A percentile compares a stretch with the other conserved stretches of the same genome.
These are phyloP conservation scores for Camellia oleifera DNA, from an alignment of 179 eudicot species.

Conservation along the genomic window DNA sequence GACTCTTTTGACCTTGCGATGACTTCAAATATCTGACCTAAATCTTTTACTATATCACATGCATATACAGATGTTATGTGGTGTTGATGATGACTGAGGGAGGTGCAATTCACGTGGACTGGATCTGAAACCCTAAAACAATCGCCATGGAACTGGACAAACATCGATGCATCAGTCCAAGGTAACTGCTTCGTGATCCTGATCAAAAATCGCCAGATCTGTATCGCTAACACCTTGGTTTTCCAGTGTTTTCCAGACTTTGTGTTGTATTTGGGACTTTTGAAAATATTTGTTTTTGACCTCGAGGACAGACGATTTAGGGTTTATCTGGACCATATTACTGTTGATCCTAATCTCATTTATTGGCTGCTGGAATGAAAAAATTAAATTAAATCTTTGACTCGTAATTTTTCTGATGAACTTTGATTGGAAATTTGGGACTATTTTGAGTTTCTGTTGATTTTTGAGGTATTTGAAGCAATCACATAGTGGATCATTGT, in stretches of 20 bases:
- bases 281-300: conserved; percentile 7
- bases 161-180: conserved; percentile 17
- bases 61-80: not conserved
- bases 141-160: conserved; percentile 19
- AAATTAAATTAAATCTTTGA: not conserved
- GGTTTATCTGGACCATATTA: conserved; percentile 8
- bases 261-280: conserved; percentile 12
- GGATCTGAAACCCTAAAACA: conserved; percentile 35
- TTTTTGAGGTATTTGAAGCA: not conserved
- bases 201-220: conserved; percentile 17
- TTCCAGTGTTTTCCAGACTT: not conserved
- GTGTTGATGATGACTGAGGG: conserved; percentile 14
- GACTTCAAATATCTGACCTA: not conserved
- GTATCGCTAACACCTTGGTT: conserved; percentile 4
- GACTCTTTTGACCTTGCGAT: not conserved
- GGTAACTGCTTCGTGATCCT: conserved; percentile 27
- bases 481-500: not conserved
- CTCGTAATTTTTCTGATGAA: not conserved
- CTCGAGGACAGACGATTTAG: conserved; percentile 7
- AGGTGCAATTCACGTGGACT: conserved; percentile 20
- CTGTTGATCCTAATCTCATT: not conserved
- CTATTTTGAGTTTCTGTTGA: not conserved
- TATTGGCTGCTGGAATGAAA: not conserved
- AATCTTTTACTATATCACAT: not conserved
- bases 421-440: conserved; percentile 6